Evolutionary conservation across 345 rosid genomes (phyloP), one percentile per base, ranked within the genome.

Genomic region (Brassica napus): DNA sequence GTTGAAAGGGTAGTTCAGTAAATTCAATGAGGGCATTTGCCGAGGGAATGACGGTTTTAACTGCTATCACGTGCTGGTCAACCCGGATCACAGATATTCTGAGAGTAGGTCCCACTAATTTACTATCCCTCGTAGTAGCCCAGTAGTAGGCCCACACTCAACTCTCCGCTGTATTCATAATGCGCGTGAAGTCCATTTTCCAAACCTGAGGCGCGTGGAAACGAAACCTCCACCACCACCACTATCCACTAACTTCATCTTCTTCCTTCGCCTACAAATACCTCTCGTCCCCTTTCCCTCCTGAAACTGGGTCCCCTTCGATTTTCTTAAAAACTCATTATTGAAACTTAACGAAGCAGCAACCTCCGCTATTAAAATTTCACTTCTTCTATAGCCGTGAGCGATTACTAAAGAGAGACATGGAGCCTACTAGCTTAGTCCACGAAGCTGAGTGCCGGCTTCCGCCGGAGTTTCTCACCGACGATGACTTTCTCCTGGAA

Each of bases 381-480:
- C 42, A 32, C 37, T 12, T 37, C n/a, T 44, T 21, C 35, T 32
- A 35, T 70, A 5, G 2, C 26, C 31, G 47, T 65, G 52, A 12
- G 65, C 15, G 35, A 49, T 21, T 49, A 35, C 61, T 60, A 0
- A 2, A 44, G 1, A 64, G 12, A 39, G 0, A 62, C 21, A 94
- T 92, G 98, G 92, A 89, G 5, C 86, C 87, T 39, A 78, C 74
- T 60, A 75, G 79, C 58, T 35, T 91, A 0, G 82, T 35, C 63
- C 58, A 89, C 73, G 90, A 90, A 77, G 94, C 88, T 1, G 92
- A 87, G 89, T 89, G 86, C 72, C 86, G 88, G 88, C 88, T 94
- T 64, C 98, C 95, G 2, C 81, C 94, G 0, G 82, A 87, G 88
- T 91, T 94, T 74, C 89, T 92, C 2, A 75, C 86, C 1, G 98